These are phyloP conservation scores for Cutaneotrichosporon spelunceum DNA, from an alignment of 1,284 basidiomycete genomes.

Conservation along the genomic window DNA sequence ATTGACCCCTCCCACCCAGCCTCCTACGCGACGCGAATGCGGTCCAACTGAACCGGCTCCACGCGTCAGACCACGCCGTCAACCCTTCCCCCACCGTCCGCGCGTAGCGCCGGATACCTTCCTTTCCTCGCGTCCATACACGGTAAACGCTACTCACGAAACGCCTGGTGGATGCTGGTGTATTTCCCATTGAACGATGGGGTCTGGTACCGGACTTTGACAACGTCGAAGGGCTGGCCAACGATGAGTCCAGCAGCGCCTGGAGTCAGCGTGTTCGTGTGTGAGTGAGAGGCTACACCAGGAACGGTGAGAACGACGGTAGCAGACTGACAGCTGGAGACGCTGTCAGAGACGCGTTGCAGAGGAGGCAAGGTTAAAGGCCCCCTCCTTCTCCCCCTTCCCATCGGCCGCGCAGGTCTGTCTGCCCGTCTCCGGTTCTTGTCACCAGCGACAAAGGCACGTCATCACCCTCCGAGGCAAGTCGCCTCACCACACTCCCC, in stretches of 20 bases:
- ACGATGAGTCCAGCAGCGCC: conserved; percentile 51
- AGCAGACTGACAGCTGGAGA: no score
- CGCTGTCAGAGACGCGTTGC: no score
- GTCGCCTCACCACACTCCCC: no score
- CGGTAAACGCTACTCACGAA: conserved; percentile 33
- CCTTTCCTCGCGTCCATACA: neutral
- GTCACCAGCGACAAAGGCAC: no score
- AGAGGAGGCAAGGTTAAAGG: no score
- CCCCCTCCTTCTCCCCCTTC: no score
- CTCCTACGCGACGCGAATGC: no score
- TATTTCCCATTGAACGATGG: conserved; percentile 45
- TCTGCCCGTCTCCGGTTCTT: no score
- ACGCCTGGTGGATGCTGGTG: conserved; percentile 40
- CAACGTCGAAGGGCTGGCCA: conserved; percentile 52
- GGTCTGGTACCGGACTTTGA: conserved; percentile 51
- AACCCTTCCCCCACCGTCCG: neutral
- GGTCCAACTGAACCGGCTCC: no score
- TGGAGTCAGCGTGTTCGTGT: conserved; percentile 19
- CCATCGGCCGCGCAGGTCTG: no score
- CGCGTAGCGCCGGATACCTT: neutral
- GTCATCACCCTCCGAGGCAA: no score
- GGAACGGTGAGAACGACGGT: neutral
- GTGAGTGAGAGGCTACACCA: neutral
- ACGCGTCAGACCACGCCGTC: neutral
- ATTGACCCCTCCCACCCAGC: no score